Conservation (phyloP, 345 rosid genomes). For the Populus alba region DNA sequence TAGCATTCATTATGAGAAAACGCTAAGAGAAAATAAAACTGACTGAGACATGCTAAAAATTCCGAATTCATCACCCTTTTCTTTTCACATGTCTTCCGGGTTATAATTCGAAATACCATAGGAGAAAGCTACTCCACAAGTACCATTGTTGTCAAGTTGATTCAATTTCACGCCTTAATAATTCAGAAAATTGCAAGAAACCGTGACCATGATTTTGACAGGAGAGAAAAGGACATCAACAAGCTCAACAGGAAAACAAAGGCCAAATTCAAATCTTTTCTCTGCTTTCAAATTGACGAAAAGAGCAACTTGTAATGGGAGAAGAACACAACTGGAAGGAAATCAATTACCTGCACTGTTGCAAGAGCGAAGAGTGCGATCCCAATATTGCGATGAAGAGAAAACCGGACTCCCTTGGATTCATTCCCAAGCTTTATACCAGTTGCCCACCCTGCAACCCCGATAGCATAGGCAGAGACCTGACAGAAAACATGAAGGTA, state of each 20-base stretch:
- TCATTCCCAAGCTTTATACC: slow-evolving; percentile 84
- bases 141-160: no score
- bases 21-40: not conserved
- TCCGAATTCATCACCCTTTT: no score
- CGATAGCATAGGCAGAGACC: slow-evolving; percentile 62
- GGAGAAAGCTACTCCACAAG: no score
- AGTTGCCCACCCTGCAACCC: slow-evolving; percentile 88
- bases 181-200: not conserved
- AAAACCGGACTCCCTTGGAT: slow-evolving; percentile 41
- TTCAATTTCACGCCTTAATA: no score
- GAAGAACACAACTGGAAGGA: not conserved
- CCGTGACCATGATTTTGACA: not conserved
- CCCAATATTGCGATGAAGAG: slow-evolving; percentile 62
- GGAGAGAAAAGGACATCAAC: not conserved
- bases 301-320: no score
- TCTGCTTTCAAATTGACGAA: no score
- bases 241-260: not conserved
- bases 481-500: slow-evolving; percentile 75
- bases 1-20: no score
- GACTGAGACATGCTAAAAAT: not conserved
- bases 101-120: no score
- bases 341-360: slow-evolving; percentile 61
- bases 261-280: not conserved
- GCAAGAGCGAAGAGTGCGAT: slow-evolving; percentile 65
- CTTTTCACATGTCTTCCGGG: no score